Evolutionary conservation across 208 protist species (phyloP), one percentile per base, ranked within the genome.

Genomic region (Trypanosomatidae sp.): DNA sequence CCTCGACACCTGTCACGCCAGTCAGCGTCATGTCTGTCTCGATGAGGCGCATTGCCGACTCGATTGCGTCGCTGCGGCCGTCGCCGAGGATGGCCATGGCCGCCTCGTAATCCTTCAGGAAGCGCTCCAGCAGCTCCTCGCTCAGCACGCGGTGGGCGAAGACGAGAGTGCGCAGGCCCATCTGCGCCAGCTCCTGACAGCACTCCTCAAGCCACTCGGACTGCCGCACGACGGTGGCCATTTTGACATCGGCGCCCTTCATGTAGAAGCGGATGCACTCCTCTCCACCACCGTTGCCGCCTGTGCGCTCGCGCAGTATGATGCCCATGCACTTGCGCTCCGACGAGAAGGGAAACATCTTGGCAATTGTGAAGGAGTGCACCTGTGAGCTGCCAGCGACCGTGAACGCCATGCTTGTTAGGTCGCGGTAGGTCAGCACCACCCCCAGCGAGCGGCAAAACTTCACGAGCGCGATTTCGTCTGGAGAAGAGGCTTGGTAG

Each of bases 271-370:
- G 53, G 33, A 77, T 41, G 43, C 44, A 59, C 55, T 73, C 70
- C 71, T 75, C 3, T 28, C 43, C 12, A 19, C 30, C 19, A 13
- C 28, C 50, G 44, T 49, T n/a, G 58, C 19, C 58, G 60, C 10
- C 46, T 33, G 33, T 65, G 46, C 71, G 46, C 46, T 96, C 84
- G 58, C 91, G 80, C 5, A 99, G 74, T 8, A 99, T 89, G 71
- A 99, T 99, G 36, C 98, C 98, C 99, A 99, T 99, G 44, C 98
- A 87, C 85, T 99, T 99, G 8, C 89, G 83, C 74, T 98, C 98
- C 19, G 98, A 99, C 25, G 97, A 99, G 81, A 99, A 99, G 28
- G 98, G 99, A 69, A 99, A 99, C 52, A 96, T 82, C 66, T 98
- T 90, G 28, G 99, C 70, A 41, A 99, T 94, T n/a, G 98, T 87